A percentile compares a stretch with the other conserved stretches of the same genome.
These are phyloP conservation scores for Boletus tomentosulus DNA, from an alignment of 768 basidiomycete genomes.

Conservation along the genomic window DNA sequence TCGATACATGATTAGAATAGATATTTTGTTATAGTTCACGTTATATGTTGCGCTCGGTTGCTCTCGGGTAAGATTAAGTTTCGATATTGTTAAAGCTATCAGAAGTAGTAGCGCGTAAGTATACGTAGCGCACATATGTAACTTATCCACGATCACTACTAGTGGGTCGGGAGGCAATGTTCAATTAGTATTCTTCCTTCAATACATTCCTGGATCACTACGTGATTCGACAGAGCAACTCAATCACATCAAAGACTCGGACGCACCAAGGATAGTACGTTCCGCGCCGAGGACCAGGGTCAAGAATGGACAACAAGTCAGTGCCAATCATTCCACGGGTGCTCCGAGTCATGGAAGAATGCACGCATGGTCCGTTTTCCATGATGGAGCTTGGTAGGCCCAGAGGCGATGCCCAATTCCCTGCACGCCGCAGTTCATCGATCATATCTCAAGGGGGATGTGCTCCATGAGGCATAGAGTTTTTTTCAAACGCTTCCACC, in stretches of 20 bases:
- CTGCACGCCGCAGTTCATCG: neutral
- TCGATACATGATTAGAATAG: conserved; percentile 10
- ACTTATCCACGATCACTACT: too few species aligned
- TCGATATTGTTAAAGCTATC: neutral
- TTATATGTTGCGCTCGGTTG: conserved; percentile 17
- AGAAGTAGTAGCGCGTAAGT: too few species aligned
- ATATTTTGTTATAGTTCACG: conserved; percentile 22
- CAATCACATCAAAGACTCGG: neutral
- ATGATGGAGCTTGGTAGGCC: neutral
- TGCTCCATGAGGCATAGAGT: conserved; percentile 2
- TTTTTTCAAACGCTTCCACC: conserved; percentile 3
- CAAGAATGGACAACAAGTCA: neutral
- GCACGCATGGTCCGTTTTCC: neutral
- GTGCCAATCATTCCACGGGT: neutral
- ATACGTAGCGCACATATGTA: too few species aligned
- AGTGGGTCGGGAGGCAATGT: neutral
- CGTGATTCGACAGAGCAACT: neutral
- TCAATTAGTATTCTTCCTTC: neutral
- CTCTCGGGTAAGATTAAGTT: conserved; percentile 4
- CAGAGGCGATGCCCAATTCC: neutral
- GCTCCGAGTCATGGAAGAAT: neutral
- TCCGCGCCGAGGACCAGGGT: neutral
- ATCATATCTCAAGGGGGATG: too few species aligned
- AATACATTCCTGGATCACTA: too few species aligned
- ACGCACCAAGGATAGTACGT: neutral